phyloP scores from a whole-genome alignment of 495 filamentous ascomycete species.

The Penicillium herquei region DNA sequence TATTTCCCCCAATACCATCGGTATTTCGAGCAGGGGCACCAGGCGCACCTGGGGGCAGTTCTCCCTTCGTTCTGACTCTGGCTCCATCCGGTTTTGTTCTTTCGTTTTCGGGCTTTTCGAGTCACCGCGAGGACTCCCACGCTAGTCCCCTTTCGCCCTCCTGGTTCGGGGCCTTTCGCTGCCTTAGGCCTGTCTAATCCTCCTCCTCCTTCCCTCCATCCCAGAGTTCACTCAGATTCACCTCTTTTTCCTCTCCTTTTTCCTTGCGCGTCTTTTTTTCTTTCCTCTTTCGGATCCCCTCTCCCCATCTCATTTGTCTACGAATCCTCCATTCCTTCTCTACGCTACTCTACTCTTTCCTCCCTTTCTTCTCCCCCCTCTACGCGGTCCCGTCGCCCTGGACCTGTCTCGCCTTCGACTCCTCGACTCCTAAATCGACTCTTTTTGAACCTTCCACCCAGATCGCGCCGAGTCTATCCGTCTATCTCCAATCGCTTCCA shows the following conservation, averaged over 20 bases:
- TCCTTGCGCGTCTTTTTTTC: conserved; percentile 28
- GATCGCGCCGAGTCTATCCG: conserved; percentile 18
- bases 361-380: conserved; percentile 28
- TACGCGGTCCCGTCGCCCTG: conserved; percentile 31
- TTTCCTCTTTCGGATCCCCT: conserved; percentile 26
- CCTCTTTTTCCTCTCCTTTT: conserved; percentile 34
- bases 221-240: conserved; percentile 15
- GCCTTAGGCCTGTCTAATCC: conserved; percentile 25
- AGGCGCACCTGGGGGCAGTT: too few relatives aligned
- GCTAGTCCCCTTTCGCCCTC: conserved; percentile 22
- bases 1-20: background rate
- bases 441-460: conserved; percentile 15
- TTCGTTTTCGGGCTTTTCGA: conserved; percentile 16
- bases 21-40: too few relatives aligned
- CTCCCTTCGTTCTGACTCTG: background rate
- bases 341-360: conserved; percentile 16
- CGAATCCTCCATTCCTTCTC: conserved; percentile 24
- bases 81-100: conserved; percentile 3
- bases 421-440: conserved; percentile 27
- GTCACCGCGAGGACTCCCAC: conserved; percentile 13
- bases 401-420: conserved; percentile 28
- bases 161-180: conserved; percentile 23
- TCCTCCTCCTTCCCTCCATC: conserved; percentile 28
- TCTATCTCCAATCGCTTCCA: conserved; percentile 18
- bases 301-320: conserved; percentile 24